These are phyloP conservation scores for Citrus trifoliata DNA, from an alignment of 345 rosid species.

Conservation along the genomic window DNA sequence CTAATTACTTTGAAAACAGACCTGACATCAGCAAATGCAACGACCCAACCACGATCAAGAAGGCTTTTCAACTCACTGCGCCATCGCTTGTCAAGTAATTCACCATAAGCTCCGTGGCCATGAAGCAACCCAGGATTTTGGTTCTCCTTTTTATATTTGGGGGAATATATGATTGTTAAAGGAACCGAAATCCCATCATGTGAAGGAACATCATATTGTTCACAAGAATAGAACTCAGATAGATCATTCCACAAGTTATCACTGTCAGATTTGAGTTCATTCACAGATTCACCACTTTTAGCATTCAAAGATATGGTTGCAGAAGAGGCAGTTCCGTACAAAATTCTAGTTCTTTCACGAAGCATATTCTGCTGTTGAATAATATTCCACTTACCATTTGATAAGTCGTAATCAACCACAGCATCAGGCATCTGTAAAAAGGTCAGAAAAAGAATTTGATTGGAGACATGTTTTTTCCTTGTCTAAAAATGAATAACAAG, in stretches of 20 bases:
- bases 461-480: background rate
- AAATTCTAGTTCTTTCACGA: conserved; percentile 79
- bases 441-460: background rate
- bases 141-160: conserved; percentile 37
- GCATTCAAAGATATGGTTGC: conserved; percentile 32
- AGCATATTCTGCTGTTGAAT: conserved; percentile 95
- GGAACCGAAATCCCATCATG: conserved; percentile 77
- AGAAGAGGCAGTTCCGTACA: conserved; percentile 72
- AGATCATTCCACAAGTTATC: conserved; percentile 89
- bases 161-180: conserved; percentile 71
- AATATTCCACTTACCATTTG: conserved; percentile 82
- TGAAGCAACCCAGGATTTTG: conserved; percentile 73
- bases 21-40: conserved; percentile 98
- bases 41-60: conserved; percentile 95
- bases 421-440: conserved; percentile 86
- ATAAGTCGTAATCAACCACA: conserved; percentile 83
- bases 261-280: conserved; percentile 47
- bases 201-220: conserved; percentile 60
- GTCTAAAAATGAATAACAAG: background rate
- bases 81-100: conserved; percentile 89
- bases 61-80: conserved; percentile 89
- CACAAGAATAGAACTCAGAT: conserved; percentile 85
- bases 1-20: conserved; percentile 24
- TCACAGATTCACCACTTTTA: conserved; percentile 25
- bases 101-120: conserved; percentile 97